Percentiles rank a stretch among this genome's conserved stretches.
phyloP scores from a whole-genome alignment of 768 basidiomycete genomes.

The Phlebiopsis flavidoalba region DNA sequence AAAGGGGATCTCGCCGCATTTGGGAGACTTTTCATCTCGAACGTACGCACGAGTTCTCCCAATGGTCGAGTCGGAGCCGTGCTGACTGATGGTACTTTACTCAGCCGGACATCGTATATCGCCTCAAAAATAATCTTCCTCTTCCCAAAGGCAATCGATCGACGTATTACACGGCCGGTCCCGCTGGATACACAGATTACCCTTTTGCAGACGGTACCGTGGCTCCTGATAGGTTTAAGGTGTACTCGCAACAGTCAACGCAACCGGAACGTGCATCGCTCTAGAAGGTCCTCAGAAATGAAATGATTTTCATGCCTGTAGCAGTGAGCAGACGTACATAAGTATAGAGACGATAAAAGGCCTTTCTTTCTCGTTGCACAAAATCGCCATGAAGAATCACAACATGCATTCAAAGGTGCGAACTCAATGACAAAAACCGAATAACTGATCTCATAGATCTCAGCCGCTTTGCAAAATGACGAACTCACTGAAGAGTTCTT shows the following conservation, averaged over 20 bases:
- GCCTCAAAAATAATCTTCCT: constrained; percentile 11
- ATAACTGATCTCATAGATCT: no score
- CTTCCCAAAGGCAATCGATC: background rate
- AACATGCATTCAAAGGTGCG: no score
- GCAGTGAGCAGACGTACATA: no score
- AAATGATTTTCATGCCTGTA: background rate
- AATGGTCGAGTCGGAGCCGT: no score
- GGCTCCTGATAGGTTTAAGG: background rate
- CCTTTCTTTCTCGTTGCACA: no score
- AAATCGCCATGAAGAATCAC: no score
- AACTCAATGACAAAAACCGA: no score
- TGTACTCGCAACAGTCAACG: background rate
- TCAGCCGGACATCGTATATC: constrained; percentile 13
- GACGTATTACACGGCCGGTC: constrained; percentile 2
- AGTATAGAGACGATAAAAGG: no score
- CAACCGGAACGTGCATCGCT: background rate
- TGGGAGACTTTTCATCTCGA: constrained; percentile 9
- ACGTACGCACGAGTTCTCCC: background rate
- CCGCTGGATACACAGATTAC: constrained; percentile 13
- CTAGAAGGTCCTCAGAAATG: background rate
- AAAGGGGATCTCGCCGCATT: constrained; percentile 8
- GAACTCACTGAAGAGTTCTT: no score
- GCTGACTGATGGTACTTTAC: no score
- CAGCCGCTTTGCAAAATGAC: no score
- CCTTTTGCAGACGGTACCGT: constrained; percentile 10